Conservation (phyloP, 805 yeast genomes). For the Wickerhamiella kurtzmanii region DNA sequence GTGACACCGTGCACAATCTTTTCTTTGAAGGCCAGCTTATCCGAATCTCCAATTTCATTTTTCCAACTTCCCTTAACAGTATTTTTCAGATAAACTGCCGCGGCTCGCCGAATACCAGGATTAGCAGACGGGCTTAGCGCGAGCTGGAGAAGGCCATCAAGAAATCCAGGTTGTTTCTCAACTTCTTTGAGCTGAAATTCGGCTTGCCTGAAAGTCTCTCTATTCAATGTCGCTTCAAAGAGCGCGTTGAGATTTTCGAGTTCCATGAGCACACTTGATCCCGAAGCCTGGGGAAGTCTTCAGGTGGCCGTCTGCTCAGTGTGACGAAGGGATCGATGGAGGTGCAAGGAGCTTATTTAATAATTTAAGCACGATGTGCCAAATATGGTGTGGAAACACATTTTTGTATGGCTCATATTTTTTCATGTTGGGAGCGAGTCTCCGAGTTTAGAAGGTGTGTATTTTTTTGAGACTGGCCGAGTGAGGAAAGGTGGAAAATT, state of each 20-base stretch:
- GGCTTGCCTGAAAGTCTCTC: constrained; percentile 54
- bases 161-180: constrained; percentile 52
- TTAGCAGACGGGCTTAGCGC: constrained; percentile 40
- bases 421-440: too few species aligned
- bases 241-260: constrained; percentile 31
- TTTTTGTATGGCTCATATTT: background rate
- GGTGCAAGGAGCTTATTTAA: background rate
- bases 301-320: too few species aligned
- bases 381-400: too few species aligned
- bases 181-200: constrained; percentile 50
- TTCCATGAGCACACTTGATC: too few species aligned
- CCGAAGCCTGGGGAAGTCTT: too few species aligned
- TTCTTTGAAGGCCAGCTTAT: constrained; percentile 59
- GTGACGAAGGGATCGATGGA: background rate
- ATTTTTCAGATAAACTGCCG: constrained; percentile 77
- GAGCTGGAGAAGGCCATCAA: constrained; percentile 72
- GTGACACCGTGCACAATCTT: constrained; percentile 54
- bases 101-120: constrained; percentile 46
- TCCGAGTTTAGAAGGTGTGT: too few species aligned
- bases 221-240: constrained; percentile 65
- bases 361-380: background rate
- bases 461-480: too few species aligned
- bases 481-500: too few species aligned
- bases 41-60: constrained; percentile 31
- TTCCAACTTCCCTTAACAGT: constrained; percentile 53